Percentiles rank a stretch among this genome's conserved stretches.
phyloP scores from a whole-genome alignment of 805 yeast genomes.

The Zygoascus bituminiphila region DNA sequence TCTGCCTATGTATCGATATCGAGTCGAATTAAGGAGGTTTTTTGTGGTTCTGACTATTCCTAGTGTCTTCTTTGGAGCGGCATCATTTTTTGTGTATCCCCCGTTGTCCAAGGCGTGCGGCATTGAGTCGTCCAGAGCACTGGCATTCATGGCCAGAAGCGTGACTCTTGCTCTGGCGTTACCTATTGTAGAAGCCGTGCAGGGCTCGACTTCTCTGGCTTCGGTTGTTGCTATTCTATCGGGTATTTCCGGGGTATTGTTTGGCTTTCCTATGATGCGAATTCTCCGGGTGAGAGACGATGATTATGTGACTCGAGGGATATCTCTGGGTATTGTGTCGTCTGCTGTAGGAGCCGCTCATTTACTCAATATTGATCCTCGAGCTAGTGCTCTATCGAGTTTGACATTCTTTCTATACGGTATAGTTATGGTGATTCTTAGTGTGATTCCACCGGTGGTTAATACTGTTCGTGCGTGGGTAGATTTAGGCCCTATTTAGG shows the following conservation, averaged over 20 bases:
- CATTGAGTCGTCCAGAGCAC: conserved; percentile 48
- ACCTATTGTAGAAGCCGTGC: conserved; percentile 58
- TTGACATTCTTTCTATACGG: conserved; percentile 67
- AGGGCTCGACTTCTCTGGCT: conserved; percentile 63
- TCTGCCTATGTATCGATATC: conserved; percentile 68
- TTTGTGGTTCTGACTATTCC: conserved; percentile 55
- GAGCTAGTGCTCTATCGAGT: conserved; percentile 74
- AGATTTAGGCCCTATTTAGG: conserved; percentile 7
- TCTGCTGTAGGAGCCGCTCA: conserved; percentile 82
- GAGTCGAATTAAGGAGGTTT: conserved; percentile 53
- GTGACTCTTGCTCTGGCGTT: conserved; percentile 75
- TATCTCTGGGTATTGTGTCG: conserved; percentile 67
- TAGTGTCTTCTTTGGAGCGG: conserved; percentile 43
- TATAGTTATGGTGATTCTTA: conserved; percentile 59
- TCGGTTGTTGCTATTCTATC: conserved; percentile 71
- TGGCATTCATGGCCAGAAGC: conserved; percentile 73
- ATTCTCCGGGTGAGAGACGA: conserved; percentile 44
- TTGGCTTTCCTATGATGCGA: conserved; percentile 48
- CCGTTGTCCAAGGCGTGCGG: conserved; percentile 58
- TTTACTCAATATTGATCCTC: conserved; percentile 56
- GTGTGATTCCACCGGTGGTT: conserved; percentile 51
- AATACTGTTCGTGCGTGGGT: conserved; percentile 32
- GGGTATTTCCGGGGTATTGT: conserved; percentile 66
- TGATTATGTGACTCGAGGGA: conserved; percentile 70
- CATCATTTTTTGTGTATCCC: conserved; percentile 63